A percentile compares a stretch with the other conserved stretches of the same genome.
Evolutionary conservation across 805 yeast species (phyloP).

Genomic region (Priceomyces medius): DNA sequence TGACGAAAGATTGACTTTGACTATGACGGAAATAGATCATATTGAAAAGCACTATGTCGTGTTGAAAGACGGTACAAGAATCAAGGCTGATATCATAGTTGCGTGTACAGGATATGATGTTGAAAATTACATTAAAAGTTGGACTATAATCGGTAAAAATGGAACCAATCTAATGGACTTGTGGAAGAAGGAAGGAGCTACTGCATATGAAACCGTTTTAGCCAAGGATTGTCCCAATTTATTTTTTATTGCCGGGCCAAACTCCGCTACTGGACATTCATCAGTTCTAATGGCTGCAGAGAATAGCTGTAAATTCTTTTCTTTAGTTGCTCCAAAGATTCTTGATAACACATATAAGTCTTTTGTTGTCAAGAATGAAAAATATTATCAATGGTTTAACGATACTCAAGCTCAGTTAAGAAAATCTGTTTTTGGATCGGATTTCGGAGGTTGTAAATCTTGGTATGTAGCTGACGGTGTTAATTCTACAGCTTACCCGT

Average conservation of each 20-base stretch:
- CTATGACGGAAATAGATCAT: slow-evolving; percentile 19
- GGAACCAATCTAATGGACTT: slow-evolving; percentile 19
- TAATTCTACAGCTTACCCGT: slow-evolving; percentile 38
- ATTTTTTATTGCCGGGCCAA: slow-evolving; percentile 39
- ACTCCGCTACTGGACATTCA: slow-evolving; percentile 43
- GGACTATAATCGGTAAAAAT: slow-evolving; percentile 24
- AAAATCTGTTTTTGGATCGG: slow-evolving; percentile 34
- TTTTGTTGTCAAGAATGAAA: slow-evolving; percentile 28
- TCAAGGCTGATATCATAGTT: slow-evolving; percentile 38
- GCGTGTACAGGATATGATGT: slow-evolving; percentile 44
- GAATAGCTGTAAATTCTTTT: slow-evolving; percentile 26
- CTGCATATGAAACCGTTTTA: slow-evolving; percentile 37
- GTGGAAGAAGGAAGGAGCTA: slow-evolving; percentile 31
- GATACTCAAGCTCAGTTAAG: slow-evolving; percentile 24
- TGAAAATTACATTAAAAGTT: slow-evolving; percentile 15
- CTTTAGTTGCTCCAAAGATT: slow-evolving; percentile 23
- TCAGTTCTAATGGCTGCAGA: slow-evolving; percentile 41
- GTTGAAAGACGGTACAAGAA: slow-evolving; percentile 24
- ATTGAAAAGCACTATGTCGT: slow-evolving; percentile 29
- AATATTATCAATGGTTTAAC: slow-evolving; percentile 34
- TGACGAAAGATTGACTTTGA: slow-evolving; percentile 29
- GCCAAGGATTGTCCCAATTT: slow-evolving; percentile 35
- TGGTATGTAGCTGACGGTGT: slow-evolving; percentile 33
- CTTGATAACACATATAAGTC: slow-evolving; percentile 27
- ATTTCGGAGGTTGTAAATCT: slow-evolving; percentile 41